Evolutionary conservation across 306 rosid species (phyloP).

Genomic region (Senna tora): DNA sequence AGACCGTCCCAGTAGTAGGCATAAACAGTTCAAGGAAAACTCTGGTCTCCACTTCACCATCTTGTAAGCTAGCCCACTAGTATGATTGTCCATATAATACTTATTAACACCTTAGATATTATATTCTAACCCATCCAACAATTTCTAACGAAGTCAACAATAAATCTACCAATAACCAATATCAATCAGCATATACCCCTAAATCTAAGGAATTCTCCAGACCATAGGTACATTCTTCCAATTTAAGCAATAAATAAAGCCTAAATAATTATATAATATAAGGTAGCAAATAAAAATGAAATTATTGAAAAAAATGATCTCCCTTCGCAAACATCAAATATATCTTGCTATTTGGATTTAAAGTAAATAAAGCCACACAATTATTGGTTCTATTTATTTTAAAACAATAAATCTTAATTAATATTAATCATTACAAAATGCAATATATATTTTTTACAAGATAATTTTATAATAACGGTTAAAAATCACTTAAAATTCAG

Average conservation of each 20-base stretch:
- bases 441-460: too few relatives aligned
- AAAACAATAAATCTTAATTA: too few relatives aligned
- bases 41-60: constrained; percentile 71
- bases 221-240: neutral
- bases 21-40: constrained; percentile 84
- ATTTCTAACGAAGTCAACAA: constrained; percentile 12
- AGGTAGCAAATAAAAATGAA: constrained; percentile 20
- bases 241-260: constrained; percentile 17
- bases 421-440: too few relatives aligned
- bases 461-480: too few relatives aligned
- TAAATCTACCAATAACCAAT: constrained; percentile 14
- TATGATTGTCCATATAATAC: constrained; percentile 65
- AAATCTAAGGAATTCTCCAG: neutral
- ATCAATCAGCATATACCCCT: neutral
- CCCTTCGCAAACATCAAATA: constrained; percentile 9
- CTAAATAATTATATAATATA: constrained; percentile 14
- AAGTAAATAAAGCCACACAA: constrained; percentile 19
- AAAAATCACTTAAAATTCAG: too few relatives aligned
- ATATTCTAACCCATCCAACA: neutral
- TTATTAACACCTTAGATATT: constrained; percentile 32
- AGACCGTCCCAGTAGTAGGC: constrained; percentile 85
- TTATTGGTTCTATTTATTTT: constrained; percentile 23
- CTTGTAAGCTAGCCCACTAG: constrained; percentile 55
- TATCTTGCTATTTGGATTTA: constrained; percentile 31
- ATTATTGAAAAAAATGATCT: neutral